Conservation (phyloP, 371 early-diverging fungal genomes). For the Fennellomyces sp. region DNA sequence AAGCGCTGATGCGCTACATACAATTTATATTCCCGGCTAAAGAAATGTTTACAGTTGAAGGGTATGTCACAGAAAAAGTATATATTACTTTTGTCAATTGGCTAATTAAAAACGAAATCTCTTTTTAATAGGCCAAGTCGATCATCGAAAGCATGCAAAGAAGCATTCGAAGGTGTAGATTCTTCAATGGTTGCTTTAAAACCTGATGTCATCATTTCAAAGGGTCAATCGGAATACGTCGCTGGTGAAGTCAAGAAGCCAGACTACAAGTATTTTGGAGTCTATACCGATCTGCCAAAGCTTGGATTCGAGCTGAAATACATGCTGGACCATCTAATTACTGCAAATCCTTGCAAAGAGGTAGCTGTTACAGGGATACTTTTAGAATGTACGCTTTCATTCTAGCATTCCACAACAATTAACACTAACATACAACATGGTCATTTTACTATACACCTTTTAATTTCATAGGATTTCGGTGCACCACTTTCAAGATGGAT, state of each 20-base stretch:
- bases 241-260: not conserved
- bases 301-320: not conserved
- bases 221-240: not conserved
- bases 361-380: not conserved
- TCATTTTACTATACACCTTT: too few species aligned
- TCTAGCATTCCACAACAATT: too few species aligned
- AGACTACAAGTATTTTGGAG: not conserved
- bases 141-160: not conserved
- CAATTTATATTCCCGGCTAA: not conserved
- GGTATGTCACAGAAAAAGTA: not conserved
- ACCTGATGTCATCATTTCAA: not conserved
- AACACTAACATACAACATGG: too few species aligned
- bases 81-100: not conserved
- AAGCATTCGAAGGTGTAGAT: not conserved
- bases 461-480: too few species aligned
- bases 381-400: slow-evolving; percentile 4
- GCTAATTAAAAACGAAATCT: not conserved
- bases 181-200: not conserved
- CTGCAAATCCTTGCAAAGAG: not conserved
- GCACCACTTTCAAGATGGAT: slow-evolving; percentile 3
- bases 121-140: slow-evolving; percentile 3
- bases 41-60: not conserved
- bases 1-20: not conserved
- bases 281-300: not conserved
- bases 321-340: not conserved